Evolutionary conservation across 352 stramenopile genomes (phyloP).

Genomic region (Phytopythium aichiense): DNA sequence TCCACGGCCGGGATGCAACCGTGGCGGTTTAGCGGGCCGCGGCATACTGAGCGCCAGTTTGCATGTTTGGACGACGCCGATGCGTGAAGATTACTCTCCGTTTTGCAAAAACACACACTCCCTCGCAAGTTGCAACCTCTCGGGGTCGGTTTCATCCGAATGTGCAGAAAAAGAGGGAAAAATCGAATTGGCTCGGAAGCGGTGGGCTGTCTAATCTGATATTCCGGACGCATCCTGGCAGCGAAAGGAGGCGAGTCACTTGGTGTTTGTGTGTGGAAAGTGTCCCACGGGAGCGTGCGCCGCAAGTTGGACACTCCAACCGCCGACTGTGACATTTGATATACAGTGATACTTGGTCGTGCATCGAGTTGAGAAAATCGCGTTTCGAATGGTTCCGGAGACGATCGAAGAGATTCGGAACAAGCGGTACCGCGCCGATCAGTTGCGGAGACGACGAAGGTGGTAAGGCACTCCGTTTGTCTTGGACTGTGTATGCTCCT

Average conservation of each 20-base stretch:
- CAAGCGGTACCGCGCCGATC: neutral
- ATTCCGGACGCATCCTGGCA: neutral
- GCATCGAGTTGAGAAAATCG: neutral
- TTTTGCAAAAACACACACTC: slow-evolving; percentile 1
- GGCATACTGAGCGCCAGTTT: no score
- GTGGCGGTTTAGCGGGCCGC: neutral
- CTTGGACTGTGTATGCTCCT: neutral
- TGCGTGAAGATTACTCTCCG: neutral
- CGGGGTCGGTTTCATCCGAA: neutral
- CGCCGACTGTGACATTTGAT: neutral
- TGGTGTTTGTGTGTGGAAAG: neutral
- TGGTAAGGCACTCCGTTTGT: neutral
- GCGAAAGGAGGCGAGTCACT: neutral
- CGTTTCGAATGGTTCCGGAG: neutral
- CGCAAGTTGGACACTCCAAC: neutral
- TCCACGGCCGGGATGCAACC: no score
- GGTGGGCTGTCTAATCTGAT: neutral
- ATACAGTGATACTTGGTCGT: neutral
- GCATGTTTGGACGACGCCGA: no score
- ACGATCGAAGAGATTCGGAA: neutral
- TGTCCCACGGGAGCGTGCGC: neutral
- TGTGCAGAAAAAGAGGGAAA: neutral
- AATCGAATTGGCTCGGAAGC: neutral
- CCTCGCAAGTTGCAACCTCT: neutral
- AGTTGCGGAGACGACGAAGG: neutral